Evolutionary conservation across 2,329 filamentous ascomycete species (phyloP), one percentile per base, ranked within the genome.

Genomic region (Trichoderma afroharzianum): DNA sequence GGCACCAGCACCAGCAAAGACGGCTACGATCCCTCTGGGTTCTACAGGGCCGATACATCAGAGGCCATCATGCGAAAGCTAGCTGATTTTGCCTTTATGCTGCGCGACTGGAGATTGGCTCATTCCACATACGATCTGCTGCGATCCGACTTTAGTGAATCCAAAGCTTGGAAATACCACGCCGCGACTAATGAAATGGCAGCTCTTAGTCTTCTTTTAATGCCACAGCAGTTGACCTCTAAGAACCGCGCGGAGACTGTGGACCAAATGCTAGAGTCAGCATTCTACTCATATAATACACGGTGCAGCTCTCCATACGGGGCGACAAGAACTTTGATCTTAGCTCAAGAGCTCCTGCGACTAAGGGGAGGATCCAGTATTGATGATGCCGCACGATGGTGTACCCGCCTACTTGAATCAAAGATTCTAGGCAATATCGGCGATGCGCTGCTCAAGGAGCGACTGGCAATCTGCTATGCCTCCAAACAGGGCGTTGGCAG

Each of bases 91-190:
- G 91, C 94, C 12, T 97, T 99, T 78, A 98, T 99, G 95, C 87
- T 99, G 47, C 90, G 96, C 36, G 97, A 99, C 81, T 99, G 92
- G 90, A 98, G 97, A 81, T 84, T 99, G 43, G 93, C 96, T 11
- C 89, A 96, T 76, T 94, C 92, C 14, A 97, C 93, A 0, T 99
- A 98, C 79, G 95, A 99, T 71, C 87, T 99, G 6, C 83, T 99
- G 9, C 90, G 94, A 68, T 88, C 91, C 8, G 97, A 99, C 80
- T 99, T 95, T 80, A 91, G 90, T 78, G 96, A 96, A 79, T 95
- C 98, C 79, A 98, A 98, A 81, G 97, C 96, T 1, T 99, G 96
- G 96, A 93, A 90, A 76, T 93, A 98, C 78, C 94, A 98, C 79
- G 96, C 96, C 0, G 95, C 93, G 4, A 92, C 93, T 1, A 95